Evolutionary conservation across 352 stramenopile genomes (phyloP).

Genomic region (Pythium phragmitis): DNA sequence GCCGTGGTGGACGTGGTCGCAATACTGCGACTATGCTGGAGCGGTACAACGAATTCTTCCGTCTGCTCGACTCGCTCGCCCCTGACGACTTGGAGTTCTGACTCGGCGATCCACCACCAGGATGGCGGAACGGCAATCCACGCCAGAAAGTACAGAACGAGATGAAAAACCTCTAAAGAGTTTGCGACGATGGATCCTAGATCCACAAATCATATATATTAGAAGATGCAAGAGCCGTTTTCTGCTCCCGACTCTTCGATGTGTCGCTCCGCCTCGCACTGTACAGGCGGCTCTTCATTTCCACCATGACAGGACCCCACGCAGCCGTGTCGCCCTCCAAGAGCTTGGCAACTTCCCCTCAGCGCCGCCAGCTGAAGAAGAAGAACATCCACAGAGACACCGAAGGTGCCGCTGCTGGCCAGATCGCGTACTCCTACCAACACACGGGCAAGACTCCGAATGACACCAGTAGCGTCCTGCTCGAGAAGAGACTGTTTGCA

Average conservation of each 20-base stretch:
- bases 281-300: neutral
- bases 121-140: too few relatives aligned
- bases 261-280: neutral
- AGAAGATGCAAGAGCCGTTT: conserved; percentile 25
- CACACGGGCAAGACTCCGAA: neutral
- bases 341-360: neutral
- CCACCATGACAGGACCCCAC: neutral
- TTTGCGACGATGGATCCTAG: too few relatives aligned
- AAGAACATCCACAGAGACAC: neutral
- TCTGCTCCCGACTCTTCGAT: conserved; percentile 31
- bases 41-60: conserved; percentile 64
- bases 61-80: conserved; percentile 57
- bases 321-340: neutral
- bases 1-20: neutral
- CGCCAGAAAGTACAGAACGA: too few relatives aligned
- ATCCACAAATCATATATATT: too few relatives aligned
- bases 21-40: conserved; percentile 48
- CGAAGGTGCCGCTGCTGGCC: neutral
- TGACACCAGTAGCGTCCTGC: conserved; percentile 8
- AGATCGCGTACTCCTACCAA: too few relatives aligned
- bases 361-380: neutral
- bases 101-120: too few relatives aligned
- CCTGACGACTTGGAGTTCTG: too few relatives aligned
- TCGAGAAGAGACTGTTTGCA: conserved; percentile 35
- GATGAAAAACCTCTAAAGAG: too few relatives aligned